Evolutionary conservation across 108 stramenopile genomes (phyloP).

Genomic region (Stephanodiscus minutulus): DNA sequence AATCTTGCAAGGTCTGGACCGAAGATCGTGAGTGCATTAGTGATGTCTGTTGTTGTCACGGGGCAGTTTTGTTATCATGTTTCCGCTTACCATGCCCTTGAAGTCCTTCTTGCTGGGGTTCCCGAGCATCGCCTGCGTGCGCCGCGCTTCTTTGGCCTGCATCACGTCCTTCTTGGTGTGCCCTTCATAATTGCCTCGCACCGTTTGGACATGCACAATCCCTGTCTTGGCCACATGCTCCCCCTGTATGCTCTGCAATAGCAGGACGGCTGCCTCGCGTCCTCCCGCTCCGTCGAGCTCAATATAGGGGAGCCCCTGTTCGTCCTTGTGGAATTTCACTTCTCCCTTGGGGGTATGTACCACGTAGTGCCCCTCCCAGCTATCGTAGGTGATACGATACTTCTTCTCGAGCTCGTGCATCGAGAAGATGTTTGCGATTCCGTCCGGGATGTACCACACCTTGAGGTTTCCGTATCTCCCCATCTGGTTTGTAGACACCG

Average conservation of each 20-base stretch:
- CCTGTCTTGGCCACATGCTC: background rate
- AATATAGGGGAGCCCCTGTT: background rate
- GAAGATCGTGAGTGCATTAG: constrained; percentile 23
- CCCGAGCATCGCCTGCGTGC: too few relatives aligned
- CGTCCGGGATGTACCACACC: constrained; percentile 16
- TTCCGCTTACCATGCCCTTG: constrained; percentile 17
- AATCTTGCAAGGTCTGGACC: constrained; percentile 35
- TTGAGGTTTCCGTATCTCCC: constrained; percentile 12
- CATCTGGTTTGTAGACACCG: background rate
- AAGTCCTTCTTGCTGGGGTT: constrained; percentile 1
- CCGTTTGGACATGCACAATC: constrained; percentile 12
- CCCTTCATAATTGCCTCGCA: constrained; percentile 1
- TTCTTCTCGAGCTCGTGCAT: constrained; percentile 12
- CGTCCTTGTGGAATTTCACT: constrained; percentile 8
- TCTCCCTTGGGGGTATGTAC: constrained; percentile 14
- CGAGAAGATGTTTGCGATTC: constrained; percentile 37
- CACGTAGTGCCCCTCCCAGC: background rate
- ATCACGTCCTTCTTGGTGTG: too few relatives aligned
- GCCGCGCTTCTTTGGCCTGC: too few relatives aligned
- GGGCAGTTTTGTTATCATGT: constrained; percentile 31
- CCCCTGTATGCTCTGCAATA: background rate
- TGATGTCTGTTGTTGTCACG: constrained; percentile 16
- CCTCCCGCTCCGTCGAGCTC: background rate
- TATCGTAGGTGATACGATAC: constrained; percentile 17
- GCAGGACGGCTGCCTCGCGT: constrained; percentile 1